Conservation (phyloP, 495 filamentous ascomycete species). For the Aspergillus asperescens region DNA sequence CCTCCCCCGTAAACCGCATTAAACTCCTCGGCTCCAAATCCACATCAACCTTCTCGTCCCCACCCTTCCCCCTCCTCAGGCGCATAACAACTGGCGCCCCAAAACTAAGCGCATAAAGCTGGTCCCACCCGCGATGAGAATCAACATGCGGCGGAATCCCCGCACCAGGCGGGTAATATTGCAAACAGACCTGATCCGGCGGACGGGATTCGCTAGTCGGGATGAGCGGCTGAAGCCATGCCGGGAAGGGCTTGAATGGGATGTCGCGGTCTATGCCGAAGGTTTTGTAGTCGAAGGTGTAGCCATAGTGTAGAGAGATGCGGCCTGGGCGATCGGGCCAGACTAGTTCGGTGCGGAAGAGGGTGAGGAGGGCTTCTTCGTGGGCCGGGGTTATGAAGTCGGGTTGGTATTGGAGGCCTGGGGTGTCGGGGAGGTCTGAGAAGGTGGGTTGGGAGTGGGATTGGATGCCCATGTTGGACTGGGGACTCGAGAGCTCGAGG, state of each 20-base stretch:
- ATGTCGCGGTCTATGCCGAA: constrained; percentile 37
- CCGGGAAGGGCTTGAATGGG: constrained; percentile 37
- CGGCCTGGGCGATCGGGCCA: constrained; percentile 37
- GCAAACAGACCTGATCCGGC: constrained; percentile 40
- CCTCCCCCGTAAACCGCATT: constrained; percentile 36
- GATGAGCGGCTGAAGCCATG: constrained; percentile 35
- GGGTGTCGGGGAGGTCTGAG: neutral
- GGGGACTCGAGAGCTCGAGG: no score
- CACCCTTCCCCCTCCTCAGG: constrained; percentile 27
- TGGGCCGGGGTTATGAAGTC: constrained; percentile 32
- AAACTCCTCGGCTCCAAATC: constrained; percentile 33
- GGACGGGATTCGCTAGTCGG: constrained; percentile 32
- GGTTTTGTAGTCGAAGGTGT: constrained; percentile 42
- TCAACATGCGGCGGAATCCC: constrained; percentile 43
- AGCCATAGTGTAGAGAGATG: constrained; percentile 39
- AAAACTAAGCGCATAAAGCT: constrained; percentile 37
- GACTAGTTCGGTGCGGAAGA: constrained; percentile 29
- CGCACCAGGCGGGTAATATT: constrained; percentile 38
- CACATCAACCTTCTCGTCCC: constrained; percentile 22
- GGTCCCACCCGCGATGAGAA: constrained; percentile 34
- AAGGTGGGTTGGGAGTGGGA: neutral
- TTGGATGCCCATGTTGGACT: neutral
- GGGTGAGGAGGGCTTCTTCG: constrained; percentile 30
- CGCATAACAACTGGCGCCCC: constrained; percentile 36
- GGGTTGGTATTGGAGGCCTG: constrained; percentile 26